phyloP scores from a whole-genome alignment of 371 early-diverging fungal genomes.

The Umbelopsis sp. region DNA sequence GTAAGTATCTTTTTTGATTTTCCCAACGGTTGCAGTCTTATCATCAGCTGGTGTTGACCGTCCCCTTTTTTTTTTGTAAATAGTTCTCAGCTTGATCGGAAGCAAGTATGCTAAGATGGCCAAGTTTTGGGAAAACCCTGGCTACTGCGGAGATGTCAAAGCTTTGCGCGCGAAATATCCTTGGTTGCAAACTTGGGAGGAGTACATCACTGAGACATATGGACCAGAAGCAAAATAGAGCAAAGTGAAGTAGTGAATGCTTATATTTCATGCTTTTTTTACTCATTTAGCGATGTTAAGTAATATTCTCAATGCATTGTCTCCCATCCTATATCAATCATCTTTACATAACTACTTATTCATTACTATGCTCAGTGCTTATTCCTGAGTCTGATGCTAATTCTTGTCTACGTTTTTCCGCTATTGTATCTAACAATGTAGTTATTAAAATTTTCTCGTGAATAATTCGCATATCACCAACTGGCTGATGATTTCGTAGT shows the following conservation, averaged over 20 bases:
- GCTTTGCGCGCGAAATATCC: background rate
- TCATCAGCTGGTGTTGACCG: background rate
- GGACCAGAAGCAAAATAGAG: background rate
- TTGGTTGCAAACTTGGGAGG: slow-evolving; percentile 15
- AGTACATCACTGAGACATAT: background rate
- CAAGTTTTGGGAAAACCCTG: slow-evolving; percentile 7
- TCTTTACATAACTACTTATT: background rate
- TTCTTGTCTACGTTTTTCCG: slow-evolving; percentile 19
- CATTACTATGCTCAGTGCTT: slow-evolving; percentile 1
- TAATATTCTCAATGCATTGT: background rate
- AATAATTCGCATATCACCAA: slow-evolving; percentile 24
- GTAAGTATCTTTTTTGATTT: background rate
- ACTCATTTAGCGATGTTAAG: too few species aligned
- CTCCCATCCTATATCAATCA: background rate
- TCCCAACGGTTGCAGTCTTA: background rate
- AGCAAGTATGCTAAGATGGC: slow-evolving; percentile 4
- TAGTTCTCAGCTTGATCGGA: background rate
- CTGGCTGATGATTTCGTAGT: slow-evolving; percentile 18
- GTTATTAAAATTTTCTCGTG: slow-evolving; percentile 40
- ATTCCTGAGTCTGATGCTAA: slow-evolving; percentile 8
- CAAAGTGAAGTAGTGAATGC: background rate
- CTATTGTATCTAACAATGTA: slow-evolving; percentile 29
- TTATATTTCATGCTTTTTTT: background rate
- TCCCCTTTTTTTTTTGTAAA: background rate
- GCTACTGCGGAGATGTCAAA: slow-evolving; percentile 2